Base-by-base conservation (phyloP, 805 yeast species). In the Tetrapisispora arboricola region DNA sequence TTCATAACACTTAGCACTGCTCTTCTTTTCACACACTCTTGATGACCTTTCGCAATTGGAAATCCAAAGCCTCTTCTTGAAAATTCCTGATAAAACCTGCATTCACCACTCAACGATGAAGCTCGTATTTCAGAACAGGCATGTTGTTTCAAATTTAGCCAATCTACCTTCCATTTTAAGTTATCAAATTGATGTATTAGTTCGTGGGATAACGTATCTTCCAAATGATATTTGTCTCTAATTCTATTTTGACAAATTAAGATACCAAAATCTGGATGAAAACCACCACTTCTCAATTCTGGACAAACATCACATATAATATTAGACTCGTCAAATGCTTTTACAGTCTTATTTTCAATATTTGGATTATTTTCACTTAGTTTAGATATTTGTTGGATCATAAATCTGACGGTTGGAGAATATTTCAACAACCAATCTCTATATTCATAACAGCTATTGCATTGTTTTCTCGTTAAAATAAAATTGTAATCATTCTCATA, bases 61-160 rank as follows among this genome's bases (percentile, higher is more conserved):
- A 64, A 64, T 1, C 64, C 63, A 34, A 47, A 40, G 7, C 64
- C 64, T 37, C 63, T 51, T 42, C 68, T 58, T 42, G 73, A 67
- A 52, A 87, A 79, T 60, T 92, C 95, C 51, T 83, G 84, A 76
- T 80, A 74, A 51, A 90, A 77, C 22, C 97, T 73, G 63, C 98
- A 92, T 57, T 92, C 98, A 6, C 98, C 98, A 56, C 94, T 82
- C 18, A 92, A 68, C 49, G 86, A 80, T 10, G 94, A 80, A 0
- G 98, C 98, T 44, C 98, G 71, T 39, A 92, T 85, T 61, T 92
- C 98, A 1, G 96, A 80, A 60, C 98, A 92, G 1, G 98, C 98
- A 58, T 90, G 97, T 57, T 92, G 98, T 54, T 77, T 75, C 55
- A 92, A 66, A 60, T 90, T 76, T 42, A 71, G 55, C 82, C 95